These are phyloP conservation scores for Fomitopsis palustris DNA, from an alignment of 1,284 basidiomycete genomes.

Conservation along the genomic window DNA sequence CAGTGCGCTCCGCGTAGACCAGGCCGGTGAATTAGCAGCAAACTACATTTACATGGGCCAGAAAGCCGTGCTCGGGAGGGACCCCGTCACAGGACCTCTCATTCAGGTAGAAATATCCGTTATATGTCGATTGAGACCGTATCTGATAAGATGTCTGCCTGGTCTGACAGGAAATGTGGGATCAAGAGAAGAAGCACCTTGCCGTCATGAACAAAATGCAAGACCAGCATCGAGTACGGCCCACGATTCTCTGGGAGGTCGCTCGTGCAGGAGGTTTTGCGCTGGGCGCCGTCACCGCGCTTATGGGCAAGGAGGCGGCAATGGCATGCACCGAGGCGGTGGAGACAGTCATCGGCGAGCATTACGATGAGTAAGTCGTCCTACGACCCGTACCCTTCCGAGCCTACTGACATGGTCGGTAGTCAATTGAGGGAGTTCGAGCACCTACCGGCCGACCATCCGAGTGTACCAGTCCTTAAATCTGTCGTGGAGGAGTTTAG, in stretches of 20 bases:
- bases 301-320: conserved; percentile 90
- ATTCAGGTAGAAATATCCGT: conserved; percentile 45
- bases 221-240: conserved; percentile 80
- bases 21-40: conserved; percentile 90
- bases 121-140: not conserved
- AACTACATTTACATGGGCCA: conserved; percentile 93
- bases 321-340: conserved; percentile 99
- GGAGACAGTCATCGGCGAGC: conserved; percentile 96
- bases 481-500: conserved; percentile 83
- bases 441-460: conserved; percentile 60
- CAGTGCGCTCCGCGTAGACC: conserved; percentile 79
- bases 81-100: conserved; percentile 59
- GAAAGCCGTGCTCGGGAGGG: conserved; percentile 62
- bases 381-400: not conserved
- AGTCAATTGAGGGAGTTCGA: conserved; percentile 78
- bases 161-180: conserved; percentile 84
- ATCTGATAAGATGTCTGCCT: not conserved
- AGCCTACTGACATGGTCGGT: conserved; percentile 8
- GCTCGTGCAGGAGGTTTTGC: conserved; percentile 87
- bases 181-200: conserved; percentile 93
- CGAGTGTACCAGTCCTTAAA: conserved; percentile 76
- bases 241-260: conserved; percentile 79
- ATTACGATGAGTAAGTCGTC: conserved; percentile 91
- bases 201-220: conserved; percentile 83
- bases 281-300: conserved; percentile 80